These are phyloP conservation scores for Aspergillus brunneoviolaceus DNA, from an alignment of 2,329 filamentous ascomycete species.

Conservation along the genomic window DNA sequence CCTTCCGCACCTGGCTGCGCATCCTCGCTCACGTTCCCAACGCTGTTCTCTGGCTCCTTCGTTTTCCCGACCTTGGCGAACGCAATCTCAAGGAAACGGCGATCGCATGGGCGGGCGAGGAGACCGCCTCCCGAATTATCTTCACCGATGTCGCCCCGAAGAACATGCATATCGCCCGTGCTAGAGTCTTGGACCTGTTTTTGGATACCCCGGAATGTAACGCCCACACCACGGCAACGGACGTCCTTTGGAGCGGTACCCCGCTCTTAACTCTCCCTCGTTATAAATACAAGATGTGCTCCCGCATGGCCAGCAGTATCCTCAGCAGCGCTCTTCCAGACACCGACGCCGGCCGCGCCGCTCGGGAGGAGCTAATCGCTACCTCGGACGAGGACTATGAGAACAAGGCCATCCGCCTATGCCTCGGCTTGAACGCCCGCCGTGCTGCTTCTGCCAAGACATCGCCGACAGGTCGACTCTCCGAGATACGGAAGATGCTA, in stretches of 20 bases:
- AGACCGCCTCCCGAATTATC: constrained; percentile 81
- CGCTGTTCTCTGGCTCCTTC: constrained; percentile 90
- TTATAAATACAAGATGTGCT: constrained; percentile 98
- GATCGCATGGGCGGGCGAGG: constrained; percentile 75
- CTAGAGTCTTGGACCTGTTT: constrained; percentile 89
- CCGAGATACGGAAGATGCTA: constrained; percentile 75
- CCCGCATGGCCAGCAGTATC: constrained; percentile 94
- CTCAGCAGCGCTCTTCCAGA: constrained; percentile 83
- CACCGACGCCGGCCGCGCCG: constrained; percentile 62
- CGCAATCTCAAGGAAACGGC: constrained; percentile 79
- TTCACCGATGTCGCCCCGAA: constrained; percentile 98
- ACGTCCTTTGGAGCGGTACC: constrained; percentile 94
- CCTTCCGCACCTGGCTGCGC: constrained; percentile 91
- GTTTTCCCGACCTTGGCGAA: constrained; percentile 92
- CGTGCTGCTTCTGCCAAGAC: not conserved
- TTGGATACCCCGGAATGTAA: constrained; percentile 98
- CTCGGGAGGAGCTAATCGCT: constrained; percentile 74
- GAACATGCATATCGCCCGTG: constrained; percentile 86
- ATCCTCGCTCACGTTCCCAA: constrained; percentile 84
- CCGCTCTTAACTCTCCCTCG: constrained; percentile 86
- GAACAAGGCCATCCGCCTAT: constrained; percentile 68
- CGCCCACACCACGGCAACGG: constrained; percentile 93
- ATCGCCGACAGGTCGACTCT: constrained; percentile 61
- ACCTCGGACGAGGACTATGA: constrained; percentile 81
- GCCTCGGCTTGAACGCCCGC: constrained; percentile 61